phyloP scores from a whole-genome alignment of 345 rosid species.

The Brassica carinata region DNA sequence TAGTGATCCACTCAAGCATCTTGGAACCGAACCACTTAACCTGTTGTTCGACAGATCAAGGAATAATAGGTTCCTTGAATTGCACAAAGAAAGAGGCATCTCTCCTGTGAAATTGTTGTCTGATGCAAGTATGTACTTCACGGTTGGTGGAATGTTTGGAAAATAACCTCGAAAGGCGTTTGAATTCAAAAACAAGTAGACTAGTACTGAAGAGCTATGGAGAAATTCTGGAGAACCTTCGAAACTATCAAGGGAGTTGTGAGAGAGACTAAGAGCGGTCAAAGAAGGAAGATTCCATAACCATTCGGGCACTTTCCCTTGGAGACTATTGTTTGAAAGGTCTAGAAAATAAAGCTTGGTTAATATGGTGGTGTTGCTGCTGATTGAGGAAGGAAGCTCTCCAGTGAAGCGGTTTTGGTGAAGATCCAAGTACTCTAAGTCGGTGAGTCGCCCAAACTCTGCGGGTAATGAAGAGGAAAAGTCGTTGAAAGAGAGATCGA shows the following conservation, averaged over 20 bases:
- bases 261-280: background rate
- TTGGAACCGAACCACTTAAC: background rate
- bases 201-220: background rate
- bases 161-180: background rate
- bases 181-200: background rate
- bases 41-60: background rate
- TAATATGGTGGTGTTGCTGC: background rate
- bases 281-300: background rate
- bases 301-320: background rate
- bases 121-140: background rate
- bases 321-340: background rate
- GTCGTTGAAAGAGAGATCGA: background rate
- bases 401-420: background rate
- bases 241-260: background rate
- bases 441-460: background rate
- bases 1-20: background rate
- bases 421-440: background rate
- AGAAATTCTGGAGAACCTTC: background rate
- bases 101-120: background rate
- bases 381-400: background rate
- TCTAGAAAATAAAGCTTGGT: background rate
- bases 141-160: background rate
- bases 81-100: background rate
- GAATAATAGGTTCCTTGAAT: background rate
- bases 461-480: background rate